These are phyloP conservation scores for Leptomonas pyrrhocoris DNA, from an alignment of 208 protist species.

Conservation along the genomic window DNA sequence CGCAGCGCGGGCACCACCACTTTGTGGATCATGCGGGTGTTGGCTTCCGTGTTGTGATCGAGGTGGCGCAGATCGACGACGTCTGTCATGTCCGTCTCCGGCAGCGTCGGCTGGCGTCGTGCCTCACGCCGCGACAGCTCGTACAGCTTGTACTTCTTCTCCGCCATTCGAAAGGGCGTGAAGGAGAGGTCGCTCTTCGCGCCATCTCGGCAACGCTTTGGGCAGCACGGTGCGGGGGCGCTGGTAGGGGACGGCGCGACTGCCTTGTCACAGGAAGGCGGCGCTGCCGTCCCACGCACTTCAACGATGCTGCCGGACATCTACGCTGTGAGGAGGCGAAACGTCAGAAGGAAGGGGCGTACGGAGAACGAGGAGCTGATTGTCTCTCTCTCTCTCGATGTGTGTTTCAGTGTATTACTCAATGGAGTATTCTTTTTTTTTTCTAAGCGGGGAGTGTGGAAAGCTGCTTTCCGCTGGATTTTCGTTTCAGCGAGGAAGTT, in stretches of 20 bases:
- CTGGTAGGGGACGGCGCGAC: background rate
- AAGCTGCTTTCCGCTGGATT: too few relatives aligned
- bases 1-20: constrained; percentile 18
- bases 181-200: constrained; percentile 21
- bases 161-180: constrained; percentile 56
- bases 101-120: constrained; percentile 29
- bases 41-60: constrained; percentile 59
- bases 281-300: background rate
- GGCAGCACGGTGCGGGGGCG: constrained; percentile 9
- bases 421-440: too few relatives aligned
- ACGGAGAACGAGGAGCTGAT: too few relatives aligned
- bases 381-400: too few relatives aligned
- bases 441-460: too few relatives aligned
- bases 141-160: constrained; percentile 79
- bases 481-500: too few relatives aligned
- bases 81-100: constrained; percentile 50
- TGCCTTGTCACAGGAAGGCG: background rate
- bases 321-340: too few relatives aligned
- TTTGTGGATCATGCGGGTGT: constrained; percentile 43
- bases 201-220: constrained; percentile 16
- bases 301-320: too few relatives aligned
- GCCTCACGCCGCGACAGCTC: constrained; percentile 50
- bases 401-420: too few relatives aligned
- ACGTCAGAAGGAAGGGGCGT: too few relatives aligned
- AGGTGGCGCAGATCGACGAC: constrained; percentile 67